Percentiles rank a stretch among this genome's conserved stretches.
These are phyloP conservation scores for Mortierella alpina DNA, from an alignment of 192 early-diverging fungal species.

Conservation along the genomic window DNA sequence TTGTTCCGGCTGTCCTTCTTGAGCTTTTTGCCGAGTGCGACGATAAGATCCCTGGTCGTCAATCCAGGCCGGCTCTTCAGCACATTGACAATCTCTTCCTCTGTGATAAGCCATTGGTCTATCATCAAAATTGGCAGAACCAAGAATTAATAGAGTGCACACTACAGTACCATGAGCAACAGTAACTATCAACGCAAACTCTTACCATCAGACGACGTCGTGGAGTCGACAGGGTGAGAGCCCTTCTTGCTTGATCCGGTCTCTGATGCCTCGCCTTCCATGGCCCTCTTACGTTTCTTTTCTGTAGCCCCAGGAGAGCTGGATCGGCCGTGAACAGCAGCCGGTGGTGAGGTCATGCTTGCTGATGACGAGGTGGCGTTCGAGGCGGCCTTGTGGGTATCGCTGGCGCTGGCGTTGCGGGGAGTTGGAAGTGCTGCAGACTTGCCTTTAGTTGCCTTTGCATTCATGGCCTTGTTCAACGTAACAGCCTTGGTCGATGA, in stretches of 20 bases:
- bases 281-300: slow-evolving; percentile 27
- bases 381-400: background rate
- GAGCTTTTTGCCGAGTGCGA: slow-evolving; percentile 70
- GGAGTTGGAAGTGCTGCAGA: slow-evolving; percentile 14
- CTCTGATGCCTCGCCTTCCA: slow-evolving; percentile 15
- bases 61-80: slow-evolving; percentile 63
- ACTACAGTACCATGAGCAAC: background rate
- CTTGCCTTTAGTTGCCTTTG: slow-evolving; percentile 22
- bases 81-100: slow-evolving; percentile 72
- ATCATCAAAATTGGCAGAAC: background rate
- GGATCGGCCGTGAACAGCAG: slow-evolving; percentile 5
- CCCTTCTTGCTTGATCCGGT: slow-evolving; percentile 39
- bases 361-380: slow-evolving; percentile 8
- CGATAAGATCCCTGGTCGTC: slow-evolving; percentile 74
- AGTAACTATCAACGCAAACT: background rate
- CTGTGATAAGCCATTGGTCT: slow-evolving; percentile 67
- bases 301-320: slow-evolving; percentile 7
- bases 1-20: slow-evolving; percentile 62
- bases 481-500: slow-evolving; percentile 19
- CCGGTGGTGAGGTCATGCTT: slow-evolving; percentile 11
- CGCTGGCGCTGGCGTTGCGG: slow-evolving; percentile 61
- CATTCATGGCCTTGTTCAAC: slow-evolving; percentile 26
- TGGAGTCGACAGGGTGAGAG: slow-evolving; percentile 13
- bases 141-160: background rate
- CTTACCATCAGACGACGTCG: slow-evolving; percentile 21